A percentile compares a stretch with the other conserved stretches of the same genome.
Evolutionary conservation across 345 rosid genomes (phyloP).

Genomic region (Garcia nutans): DNA sequence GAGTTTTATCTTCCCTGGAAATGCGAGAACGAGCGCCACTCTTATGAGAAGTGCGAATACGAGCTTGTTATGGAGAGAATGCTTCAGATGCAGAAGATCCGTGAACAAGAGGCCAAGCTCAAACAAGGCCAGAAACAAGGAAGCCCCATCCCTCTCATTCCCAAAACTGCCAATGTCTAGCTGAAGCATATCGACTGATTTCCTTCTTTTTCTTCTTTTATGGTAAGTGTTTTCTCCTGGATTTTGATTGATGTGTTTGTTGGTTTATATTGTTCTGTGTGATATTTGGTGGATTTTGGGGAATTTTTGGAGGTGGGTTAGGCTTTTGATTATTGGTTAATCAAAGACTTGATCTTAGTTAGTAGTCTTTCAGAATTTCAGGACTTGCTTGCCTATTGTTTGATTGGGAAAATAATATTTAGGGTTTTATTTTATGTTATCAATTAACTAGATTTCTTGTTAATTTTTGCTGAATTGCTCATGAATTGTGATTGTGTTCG

Average conservation of each 20-base stretch:
- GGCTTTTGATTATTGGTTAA: not conserved
- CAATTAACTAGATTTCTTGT: not conserved
- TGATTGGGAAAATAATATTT: not conserved
- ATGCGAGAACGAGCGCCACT: constrained; percentile 90
- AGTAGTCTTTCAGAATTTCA: not conserved
- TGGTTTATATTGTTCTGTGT: not conserved
- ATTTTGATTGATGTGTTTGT: not conserved
- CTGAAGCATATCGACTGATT: not conserved
- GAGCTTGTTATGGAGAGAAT: constrained; percentile 98
- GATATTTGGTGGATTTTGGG: not conserved
- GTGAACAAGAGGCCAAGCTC: constrained; percentile 63
- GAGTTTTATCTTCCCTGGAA: constrained; percentile 98
- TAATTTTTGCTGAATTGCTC: not conserved
- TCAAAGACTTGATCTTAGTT: not conserved
- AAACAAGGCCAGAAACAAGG: constrained; percentile 47
- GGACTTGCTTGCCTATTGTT: not conserved
- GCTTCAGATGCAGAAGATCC: constrained; percentile 99
- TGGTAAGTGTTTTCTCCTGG: constrained; percentile 3
- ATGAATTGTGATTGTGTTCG: not conserved
- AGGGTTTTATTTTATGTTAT: not conserved
- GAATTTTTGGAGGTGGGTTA: not conserved
- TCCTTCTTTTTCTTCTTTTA: not conserved
- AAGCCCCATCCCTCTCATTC: constrained; percentile 61
- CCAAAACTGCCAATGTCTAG: constrained; percentile 83
- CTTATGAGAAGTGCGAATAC: constrained; percentile 95